Conservation (phyloP, 2,329 filamentous ascomycete species). For the Peltaster fructicola region DNA sequence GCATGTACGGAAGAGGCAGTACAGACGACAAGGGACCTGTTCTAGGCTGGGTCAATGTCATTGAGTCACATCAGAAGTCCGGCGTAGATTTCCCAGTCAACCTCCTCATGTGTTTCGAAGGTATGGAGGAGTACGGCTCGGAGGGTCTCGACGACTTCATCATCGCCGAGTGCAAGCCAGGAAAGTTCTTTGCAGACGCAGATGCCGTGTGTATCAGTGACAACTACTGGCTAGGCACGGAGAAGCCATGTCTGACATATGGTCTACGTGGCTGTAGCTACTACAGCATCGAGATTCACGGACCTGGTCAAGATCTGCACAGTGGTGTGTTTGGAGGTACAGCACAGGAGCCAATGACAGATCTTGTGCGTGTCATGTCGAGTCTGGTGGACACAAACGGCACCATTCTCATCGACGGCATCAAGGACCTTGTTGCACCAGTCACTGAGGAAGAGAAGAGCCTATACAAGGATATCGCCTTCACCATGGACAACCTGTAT, state of each 20-base stretch:
- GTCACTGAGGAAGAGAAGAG: conserved; percentile 70
- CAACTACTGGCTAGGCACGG: conserved; percentile 98
- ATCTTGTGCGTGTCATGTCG: conserved; percentile 65
- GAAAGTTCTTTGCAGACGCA: conserved; percentile 78
- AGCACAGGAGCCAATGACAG: conserved; percentile 96
- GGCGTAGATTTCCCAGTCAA: conserved; percentile 93
- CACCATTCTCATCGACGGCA: conserved; percentile 85
- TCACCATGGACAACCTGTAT: conserved; percentile 90
- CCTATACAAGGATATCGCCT: conserved; percentile 79
- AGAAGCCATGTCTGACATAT: conserved; percentile 96
- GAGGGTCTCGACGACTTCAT: conserved; percentile 95
- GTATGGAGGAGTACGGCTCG: conserved; percentile 98
- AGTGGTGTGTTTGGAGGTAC: conserved; percentile 94
- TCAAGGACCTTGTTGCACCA: conserved; percentile 82
- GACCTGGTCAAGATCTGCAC: conserved; percentile 85
- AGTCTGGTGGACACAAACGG: conserved; percentile 77
- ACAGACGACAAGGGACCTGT: conserved; percentile 98
- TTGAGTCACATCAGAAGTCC: conserved; percentile 92
- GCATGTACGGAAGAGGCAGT: conserved; percentile 90
- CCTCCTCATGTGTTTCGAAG: conserved; percentile 97
- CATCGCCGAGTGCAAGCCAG: conserved; percentile 59
- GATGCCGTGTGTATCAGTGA: conserved; percentile 97
- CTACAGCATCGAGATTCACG: conserved; percentile 80
- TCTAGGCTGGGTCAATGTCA: conserved; percentile 92
- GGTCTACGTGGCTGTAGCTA: conserved; percentile 96